Evolutionary conservation across 2,329 filamentous ascomycete species (phyloP).

Genomic region (Penicillium sp.): DNA sequence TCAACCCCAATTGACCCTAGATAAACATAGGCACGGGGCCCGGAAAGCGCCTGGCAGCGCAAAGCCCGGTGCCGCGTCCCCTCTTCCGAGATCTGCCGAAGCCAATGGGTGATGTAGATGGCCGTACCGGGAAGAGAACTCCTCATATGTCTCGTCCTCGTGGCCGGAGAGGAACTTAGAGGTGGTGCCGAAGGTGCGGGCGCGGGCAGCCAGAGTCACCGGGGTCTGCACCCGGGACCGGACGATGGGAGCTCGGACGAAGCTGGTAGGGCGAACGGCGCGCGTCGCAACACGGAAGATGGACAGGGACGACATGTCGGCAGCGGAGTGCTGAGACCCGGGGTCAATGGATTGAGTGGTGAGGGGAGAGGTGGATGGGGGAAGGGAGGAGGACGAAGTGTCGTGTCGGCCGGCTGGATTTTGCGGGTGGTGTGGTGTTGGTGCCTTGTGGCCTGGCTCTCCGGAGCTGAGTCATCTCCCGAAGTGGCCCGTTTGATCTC

Average conservation of each 20-base stretch:
- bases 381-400: conserved; percentile 28
- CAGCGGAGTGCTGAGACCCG: conserved; percentile 21
- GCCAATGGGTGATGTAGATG: conserved; percentile 25
- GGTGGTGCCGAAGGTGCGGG: conserved; percentile 61
- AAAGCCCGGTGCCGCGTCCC: conserved; percentile 11
- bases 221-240: conserved; percentile 59
- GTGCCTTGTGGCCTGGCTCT: conserved; percentile 20
- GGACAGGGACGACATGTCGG: conserved; percentile 63
- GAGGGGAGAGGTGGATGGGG: conserved; percentile 24
- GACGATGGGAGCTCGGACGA: conserved; percentile 64
- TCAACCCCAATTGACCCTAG: conserved; percentile 18
- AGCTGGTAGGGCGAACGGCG: conserved; percentile 56
- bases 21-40: conserved; percentile 5
- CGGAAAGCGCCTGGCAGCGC: conserved; percentile 13
- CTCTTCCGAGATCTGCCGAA: conserved; percentile 9
- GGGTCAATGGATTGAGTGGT: conserved; percentile 21
- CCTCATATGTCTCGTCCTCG: conserved; percentile 96
- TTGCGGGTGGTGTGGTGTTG: conserved; percentile 38
- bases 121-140: conserved; percentile 91
- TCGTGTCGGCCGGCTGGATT: conserved; percentile 29
- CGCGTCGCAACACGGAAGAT: conserved; percentile 71
- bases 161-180: conserved; percentile 63
- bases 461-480: conserved; percentile 21
- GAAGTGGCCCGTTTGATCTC: conserved; percentile 25
- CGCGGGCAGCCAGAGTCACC: conserved; percentile 54